A percentile compares a stretch with the other conserved stretches of the same genome.
phyloP scores from a whole-genome alignment of 805 yeast species.

The Saccharomycopsis fibuligera region DNA sequence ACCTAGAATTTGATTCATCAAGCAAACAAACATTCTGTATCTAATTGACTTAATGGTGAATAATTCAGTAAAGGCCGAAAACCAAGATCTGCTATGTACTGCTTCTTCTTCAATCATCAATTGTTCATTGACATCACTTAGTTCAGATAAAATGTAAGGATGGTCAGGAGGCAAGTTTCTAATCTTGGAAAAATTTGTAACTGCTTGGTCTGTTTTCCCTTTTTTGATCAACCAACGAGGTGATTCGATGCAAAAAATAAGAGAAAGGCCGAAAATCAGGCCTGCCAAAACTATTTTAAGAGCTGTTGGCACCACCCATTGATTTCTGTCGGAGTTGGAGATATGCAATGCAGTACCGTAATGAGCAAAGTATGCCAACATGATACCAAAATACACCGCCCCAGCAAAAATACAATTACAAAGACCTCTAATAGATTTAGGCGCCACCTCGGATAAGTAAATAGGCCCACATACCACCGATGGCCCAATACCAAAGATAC shows the following conservation, averaged over 20 bases:
- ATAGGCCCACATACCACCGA: slow-evolving; percentile 52
- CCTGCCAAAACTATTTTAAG: slow-evolving; percentile 45
- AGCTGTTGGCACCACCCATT: slow-evolving; percentile 50
- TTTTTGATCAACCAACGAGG: slow-evolving; percentile 47
- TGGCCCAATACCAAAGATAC: slow-evolving; percentile 46
- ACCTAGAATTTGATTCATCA: slow-evolving; percentile 41
- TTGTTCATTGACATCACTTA: slow-evolving; percentile 38
- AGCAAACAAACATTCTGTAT: slow-evolving; percentile 37
- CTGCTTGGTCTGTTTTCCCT: slow-evolving; percentile 36
- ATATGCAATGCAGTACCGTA: slow-evolving; percentile 47
- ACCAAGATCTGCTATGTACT: slow-evolving; percentile 28
- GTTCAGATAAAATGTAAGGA: slow-evolving; percentile 44
- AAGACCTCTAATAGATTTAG: slow-evolving; percentile 45
- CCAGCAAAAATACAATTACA: slow-evolving; percentile 50
- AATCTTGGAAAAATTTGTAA: slow-evolving; percentile 34
- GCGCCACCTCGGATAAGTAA: slow-evolving; percentile 48
- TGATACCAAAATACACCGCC: slow-evolving; percentile 49
- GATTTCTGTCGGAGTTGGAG: slow-evolving; percentile 30
- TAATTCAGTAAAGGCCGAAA: slow-evolving; percentile 30
- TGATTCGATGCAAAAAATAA: slow-evolving; percentile 38
- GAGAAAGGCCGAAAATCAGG: slow-evolving; percentile 35
- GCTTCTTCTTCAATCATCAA: slow-evolving; percentile 33
- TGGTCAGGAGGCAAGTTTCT: slow-evolving; percentile 41
- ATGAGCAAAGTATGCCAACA: slow-evolving; percentile 42
- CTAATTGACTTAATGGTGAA: slow-evolving; percentile 35